A percentile compares a stretch with the other conserved stretches of the same genome.
phyloP scores from a whole-genome alignment of 768 basidiomycete genomes.

The Obba rivulosa region DNA sequence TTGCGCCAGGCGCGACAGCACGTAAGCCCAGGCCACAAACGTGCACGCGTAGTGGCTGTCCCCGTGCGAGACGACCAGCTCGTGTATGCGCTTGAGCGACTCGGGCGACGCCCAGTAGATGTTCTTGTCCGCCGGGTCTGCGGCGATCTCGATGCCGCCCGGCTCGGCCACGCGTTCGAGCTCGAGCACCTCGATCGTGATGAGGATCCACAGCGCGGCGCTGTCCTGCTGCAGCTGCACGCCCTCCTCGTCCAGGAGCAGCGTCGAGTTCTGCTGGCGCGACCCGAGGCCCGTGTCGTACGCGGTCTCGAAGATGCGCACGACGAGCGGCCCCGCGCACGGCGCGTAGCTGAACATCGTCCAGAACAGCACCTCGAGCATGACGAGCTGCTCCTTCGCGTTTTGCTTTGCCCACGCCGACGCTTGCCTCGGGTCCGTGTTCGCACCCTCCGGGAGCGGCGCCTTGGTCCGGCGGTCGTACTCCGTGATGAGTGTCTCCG shows the following conservation, averaged over 20 bases:
- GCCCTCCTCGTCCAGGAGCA: slow-evolving; percentile 74
- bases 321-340: slow-evolving; percentile 59
- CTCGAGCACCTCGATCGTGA: slow-evolving; percentile 76
- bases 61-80: slow-evolving; percentile 53
- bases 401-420: slow-evolving; percentile 74
- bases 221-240: slow-evolving; percentile 59
- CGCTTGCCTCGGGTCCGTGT: slow-evolving; percentile 49
- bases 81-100: slow-evolving; percentile 61
- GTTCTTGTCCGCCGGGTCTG: slow-evolving; percentile 39
- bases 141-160: slow-evolving; percentile 44
- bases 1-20: slow-evolving; percentile 58
- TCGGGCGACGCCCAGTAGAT: slow-evolving; percentile 60
- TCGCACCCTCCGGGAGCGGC: slow-evolving; percentile 37
- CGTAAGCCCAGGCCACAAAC: slow-evolving; percentile 81
- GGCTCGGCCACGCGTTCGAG: slow-evolving; percentile 63
- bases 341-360: slow-evolving; percentile 74
- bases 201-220: slow-evolving; percentile 70
- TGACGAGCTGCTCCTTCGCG: slow-evolving; percentile 67
- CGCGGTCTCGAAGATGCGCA: slow-evolving; percentile 57
- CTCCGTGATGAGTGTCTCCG: slow-evolving; percentile 51
- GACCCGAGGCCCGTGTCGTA: slow-evolving; percentile 63
- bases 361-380: slow-evolving; percentile 88
- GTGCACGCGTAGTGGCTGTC: slow-evolving; percentile 64
- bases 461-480: slow-evolving; percentile 53
- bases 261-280: slow-evolving; percentile 52